Evolutionary conservation across 1,284 basidiomycete species (phyloP), one percentile per base, ranked within the genome.

Genomic region (Cutaneotrichosporon mucoides): DNA sequence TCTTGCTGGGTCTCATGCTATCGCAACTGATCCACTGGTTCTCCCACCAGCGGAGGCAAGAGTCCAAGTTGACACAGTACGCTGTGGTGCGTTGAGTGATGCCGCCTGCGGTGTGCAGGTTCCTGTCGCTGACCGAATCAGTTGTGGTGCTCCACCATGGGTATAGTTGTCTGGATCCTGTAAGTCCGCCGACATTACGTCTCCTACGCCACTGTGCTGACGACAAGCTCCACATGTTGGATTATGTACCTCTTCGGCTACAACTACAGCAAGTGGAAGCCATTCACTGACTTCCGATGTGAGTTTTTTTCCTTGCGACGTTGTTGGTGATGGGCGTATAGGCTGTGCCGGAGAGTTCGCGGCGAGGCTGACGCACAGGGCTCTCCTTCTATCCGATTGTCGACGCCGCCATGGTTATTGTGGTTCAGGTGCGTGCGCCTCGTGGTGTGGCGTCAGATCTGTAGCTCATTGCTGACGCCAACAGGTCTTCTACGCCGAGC

Each of bases 401-500:
- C 12, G 62, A 63, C 50, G 46, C 52, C 12, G 35, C 41, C 33
- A 63, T 60, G 55, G 40, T 52, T 24, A 34, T 54, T 33, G 46
- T 54, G 5, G 59, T 61, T 10, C 58, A 59, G 44, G 49, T 51
- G 36, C 7, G 49, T 41, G 12, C 24, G 8, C 47, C 47, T 13
- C 13, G 24, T 24, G 24, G 24, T 24, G 47, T 38, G 35, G 47
- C 36, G 49, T 38, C 49, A 51, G 16, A 37, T 40, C 36, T 16
- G n/a, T 6, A 24, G 24, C 24, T 24, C 24, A 24, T 16, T 16
- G 57, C 56, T 16, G 33, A 46, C 9, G n/a, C 48, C 33, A 46
- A 7, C 59, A 64, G 55, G 7, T 16, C 35, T 64, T 64, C 45
- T 64, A 61, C 48, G 60, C 63, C 24, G 60, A 64, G n/a, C 63